Percentiles rank a stretch among this genome's conserved stretches.
Evolutionary conservation across 345 rosid species (phyloP).

Genomic region (Geranium rotundifolium): DNA sequence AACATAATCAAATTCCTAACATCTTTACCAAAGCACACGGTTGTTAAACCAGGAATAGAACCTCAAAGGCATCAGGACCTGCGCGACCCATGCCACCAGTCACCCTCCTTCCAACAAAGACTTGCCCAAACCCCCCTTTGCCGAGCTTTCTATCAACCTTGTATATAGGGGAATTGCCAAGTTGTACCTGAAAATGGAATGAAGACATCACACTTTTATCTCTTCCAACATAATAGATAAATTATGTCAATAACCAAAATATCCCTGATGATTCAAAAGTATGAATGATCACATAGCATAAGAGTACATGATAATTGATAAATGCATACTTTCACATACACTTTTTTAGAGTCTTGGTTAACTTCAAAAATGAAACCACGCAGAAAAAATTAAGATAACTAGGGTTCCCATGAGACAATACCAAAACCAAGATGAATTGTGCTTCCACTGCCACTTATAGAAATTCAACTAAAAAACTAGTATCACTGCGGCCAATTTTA

Average conservation of each 20-base stretch:
- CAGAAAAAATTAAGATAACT: no score
- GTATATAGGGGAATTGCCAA: conserved; percentile 53
- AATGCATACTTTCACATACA: no score
- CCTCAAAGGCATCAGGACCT: conserved; percentile 38
- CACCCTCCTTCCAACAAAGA: conserved; percentile 53
- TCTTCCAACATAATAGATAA: not conserved
- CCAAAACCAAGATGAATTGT: no score
- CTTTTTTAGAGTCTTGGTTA: no score
- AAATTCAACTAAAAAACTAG: no score
- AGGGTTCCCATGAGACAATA: no score
- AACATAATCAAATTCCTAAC: conserved; percentile 3
- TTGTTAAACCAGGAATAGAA: conserved; percentile 5
- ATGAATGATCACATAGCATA: no score
- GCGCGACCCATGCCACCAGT: conserved; percentile 18
- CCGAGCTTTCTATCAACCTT: conserved; percentile 51
- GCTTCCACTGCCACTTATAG: no score
- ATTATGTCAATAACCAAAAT: not conserved
- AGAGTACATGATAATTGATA: no score
- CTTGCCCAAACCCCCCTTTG: conserved; percentile 74
- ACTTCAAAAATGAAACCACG: no score
- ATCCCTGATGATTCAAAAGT: not conserved
- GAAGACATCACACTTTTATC: not conserved
- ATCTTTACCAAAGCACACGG: not conserved
- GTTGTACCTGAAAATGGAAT: conserved; percentile 30
- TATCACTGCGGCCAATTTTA: no score